A percentile compares a stretch with the other conserved stretches of the same genome.
These are phyloP conservation scores for Bruguiera hainesii DNA, from an alignment of 441 rosid species.

Conservation along the genomic window DNA sequence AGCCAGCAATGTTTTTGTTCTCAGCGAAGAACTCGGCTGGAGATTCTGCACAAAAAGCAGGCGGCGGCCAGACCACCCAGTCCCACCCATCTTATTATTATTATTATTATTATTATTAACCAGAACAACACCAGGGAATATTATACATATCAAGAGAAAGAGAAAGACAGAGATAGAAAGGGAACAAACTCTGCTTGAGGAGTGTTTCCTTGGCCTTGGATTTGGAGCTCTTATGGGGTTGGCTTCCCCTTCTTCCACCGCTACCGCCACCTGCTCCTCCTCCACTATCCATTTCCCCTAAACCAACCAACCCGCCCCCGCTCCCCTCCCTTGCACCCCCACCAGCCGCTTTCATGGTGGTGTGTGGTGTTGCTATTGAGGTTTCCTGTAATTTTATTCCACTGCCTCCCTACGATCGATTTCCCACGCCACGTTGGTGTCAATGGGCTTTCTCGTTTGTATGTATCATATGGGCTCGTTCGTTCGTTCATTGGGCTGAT, in stretches of 20 bases:
- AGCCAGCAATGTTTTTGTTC: conserved; percentile 98
- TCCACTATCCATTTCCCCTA: conserved; percentile 28
- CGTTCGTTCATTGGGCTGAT: no score
- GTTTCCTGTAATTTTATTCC: no score
- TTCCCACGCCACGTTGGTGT: no score
- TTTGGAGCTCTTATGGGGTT: conserved; percentile 38
- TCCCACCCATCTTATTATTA: no score
- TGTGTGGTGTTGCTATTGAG: no score
- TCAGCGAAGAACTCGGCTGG: conserved; percentile 99
- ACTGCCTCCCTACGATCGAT: no score
- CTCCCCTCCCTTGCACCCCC: no score
- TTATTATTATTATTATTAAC: background rate
- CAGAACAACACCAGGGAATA: background rate
- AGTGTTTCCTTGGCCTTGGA: conserved; percentile 67
- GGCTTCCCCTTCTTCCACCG: conserved; percentile 27
- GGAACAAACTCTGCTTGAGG: conserved; percentile 79
- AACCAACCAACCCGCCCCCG: no score
- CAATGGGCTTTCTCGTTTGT: no score
- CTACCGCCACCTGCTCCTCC: background rate
- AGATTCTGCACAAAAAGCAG: conserved; percentile 57
- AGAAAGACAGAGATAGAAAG: background rate
- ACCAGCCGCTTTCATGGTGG: no score
- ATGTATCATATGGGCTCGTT: no score
- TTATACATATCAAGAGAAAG: background rate
- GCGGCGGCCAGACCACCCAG: background rate